phyloP scores from a whole-genome alignment of 192 early-diverging fungal genomes.

The Gaertneriomyces semiglobifer region DNA sequence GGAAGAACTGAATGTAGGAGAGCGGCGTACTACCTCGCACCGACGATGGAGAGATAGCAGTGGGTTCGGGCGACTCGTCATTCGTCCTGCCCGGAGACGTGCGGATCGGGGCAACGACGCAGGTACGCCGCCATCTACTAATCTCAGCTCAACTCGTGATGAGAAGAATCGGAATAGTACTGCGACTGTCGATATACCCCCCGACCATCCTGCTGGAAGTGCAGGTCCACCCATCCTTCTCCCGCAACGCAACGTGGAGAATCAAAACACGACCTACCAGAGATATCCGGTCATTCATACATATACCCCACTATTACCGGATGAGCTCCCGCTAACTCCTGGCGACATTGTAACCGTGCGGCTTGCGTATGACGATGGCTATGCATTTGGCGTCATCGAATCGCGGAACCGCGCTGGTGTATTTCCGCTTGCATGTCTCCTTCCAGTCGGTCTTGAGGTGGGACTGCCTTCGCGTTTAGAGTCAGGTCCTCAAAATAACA shows the following conservation, averaged over 20 bases:
- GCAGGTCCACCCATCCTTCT: too few species aligned
- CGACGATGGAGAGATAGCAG: too few species aligned
- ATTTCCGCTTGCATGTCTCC: slow-evolving; percentile 31
- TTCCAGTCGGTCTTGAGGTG: slow-evolving; percentile 30
- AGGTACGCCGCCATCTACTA: too few species aligned
- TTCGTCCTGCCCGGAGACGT: too few species aligned
- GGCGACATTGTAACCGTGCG: slow-evolving; percentile 27
- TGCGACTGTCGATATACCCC: too few species aligned
- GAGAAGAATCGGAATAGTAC: too few species aligned
- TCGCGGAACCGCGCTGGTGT: slow-evolving; percentile 15
- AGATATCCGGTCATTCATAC: slow-evolving; percentile 28
- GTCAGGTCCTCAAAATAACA: slow-evolving; percentile 14
- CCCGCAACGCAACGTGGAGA: neutral
- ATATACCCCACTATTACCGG: slow-evolving; percentile 24
- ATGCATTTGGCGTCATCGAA: slow-evolving; percentile 28
- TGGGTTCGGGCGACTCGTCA: too few species aligned
- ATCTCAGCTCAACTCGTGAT: too few species aligned
- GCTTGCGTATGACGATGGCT: slow-evolving; percentile 32
- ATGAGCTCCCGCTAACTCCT: slow-evolving; percentile 21
- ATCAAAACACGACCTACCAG: neutral
- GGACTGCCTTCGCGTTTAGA: slow-evolving; percentile 30
- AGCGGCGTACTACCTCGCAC: too few species aligned
- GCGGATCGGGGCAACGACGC: too few species aligned
- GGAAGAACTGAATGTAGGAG: too few species aligned
- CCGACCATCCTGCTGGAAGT: too few species aligned